Percentiles rank a stretch among this genome's conserved stretches.
phyloP scores from a whole-genome alignment of 129 eudicot genomes.

The Sambucus nigra region DNA sequence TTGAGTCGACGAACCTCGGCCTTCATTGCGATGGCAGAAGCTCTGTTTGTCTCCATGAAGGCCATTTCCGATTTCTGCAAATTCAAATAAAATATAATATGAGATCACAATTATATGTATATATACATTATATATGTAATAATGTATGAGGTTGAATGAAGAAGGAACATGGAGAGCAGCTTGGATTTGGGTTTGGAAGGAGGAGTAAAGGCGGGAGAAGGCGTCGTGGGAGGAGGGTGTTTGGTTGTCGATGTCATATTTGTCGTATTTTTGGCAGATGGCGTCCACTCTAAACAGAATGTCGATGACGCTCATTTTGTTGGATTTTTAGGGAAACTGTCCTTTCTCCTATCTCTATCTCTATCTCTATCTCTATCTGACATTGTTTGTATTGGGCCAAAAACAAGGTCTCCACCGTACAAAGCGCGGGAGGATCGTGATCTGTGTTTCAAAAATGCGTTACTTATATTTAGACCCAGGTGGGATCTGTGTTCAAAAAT shows the following conservation, averaged over 20 bases:
- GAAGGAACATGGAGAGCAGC: constrained; percentile 29
- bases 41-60: constrained; percentile 52
- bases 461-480: no score
- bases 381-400: constrained; percentile 1
- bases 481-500: no score
- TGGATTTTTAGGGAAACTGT: not conserved
- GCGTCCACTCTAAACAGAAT: constrained; percentile 52
- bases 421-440: constrained; percentile 14
- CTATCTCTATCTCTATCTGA: not conserved
- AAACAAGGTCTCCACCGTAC: constrained; percentile 18
- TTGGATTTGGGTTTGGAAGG: constrained; percentile 52
- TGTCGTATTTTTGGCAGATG: constrained; percentile 66
- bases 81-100: not conserved
- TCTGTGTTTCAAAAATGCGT: no score
- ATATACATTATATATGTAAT: constrained; percentile 6
- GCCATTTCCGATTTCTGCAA: constrained; percentile 58
- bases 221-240: constrained; percentile 50
- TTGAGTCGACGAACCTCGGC: constrained; percentile 66
- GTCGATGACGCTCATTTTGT: constrained; percentile 53
- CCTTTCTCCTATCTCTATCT: constrained; percentile 4
- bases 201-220: constrained; percentile 50
- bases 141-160: not conserved
- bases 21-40: constrained; percentile 44
- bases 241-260: constrained; percentile 70
- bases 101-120: not conserved